Evolutionary conservation across 306 rosid genomes (phyloP).

Genomic region (Gastrolobium bilobum): DNA sequence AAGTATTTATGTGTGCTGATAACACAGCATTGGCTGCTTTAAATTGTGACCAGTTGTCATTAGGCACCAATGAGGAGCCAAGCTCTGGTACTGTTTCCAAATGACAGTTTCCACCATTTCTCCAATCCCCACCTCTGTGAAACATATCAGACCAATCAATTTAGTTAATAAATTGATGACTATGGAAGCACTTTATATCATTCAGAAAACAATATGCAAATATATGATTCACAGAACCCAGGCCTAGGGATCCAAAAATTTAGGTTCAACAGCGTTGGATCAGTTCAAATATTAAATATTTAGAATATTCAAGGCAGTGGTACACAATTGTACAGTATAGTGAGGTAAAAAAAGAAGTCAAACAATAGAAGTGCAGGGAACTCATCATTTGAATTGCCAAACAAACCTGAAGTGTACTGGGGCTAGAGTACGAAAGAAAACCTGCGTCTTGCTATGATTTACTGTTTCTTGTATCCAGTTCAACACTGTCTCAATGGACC

Average conservation of each 20-base stretch:
- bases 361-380: background rate
- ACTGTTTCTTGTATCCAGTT: slow-evolving; percentile 68
- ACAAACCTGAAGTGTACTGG: slow-evolving; percentile 92
- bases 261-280: background rate
- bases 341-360: background rate
- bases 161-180: slow-evolving; percentile 22
- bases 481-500: slow-evolving; percentile 72
- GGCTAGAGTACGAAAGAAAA: slow-evolving; percentile 81
- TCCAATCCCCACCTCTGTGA: slow-evolving; percentile 93
- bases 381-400: slow-evolving; percentile 20
- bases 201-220: too few relatives aligned
- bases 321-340: background rate
- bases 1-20: slow-evolving; percentile 47
- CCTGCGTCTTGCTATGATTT: slow-evolving; percentile 66
- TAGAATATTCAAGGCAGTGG: background rate
- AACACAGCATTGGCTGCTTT: slow-evolving; percentile 64
- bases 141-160: slow-evolving; percentile 9
- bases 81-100: slow-evolving; percentile 82
- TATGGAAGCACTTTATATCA: too few relatives aligned
- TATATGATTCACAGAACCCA: too few relatives aligned
- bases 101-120: slow-evolving; percentile 84
- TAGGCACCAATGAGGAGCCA: slow-evolving; percentile 69
- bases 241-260: too few relatives aligned
- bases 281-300: background rate
- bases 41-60: slow-evolving; percentile 67